Percentiles rank a stretch among this genome's conserved stretches.
phyloP scores from a whole-genome alignment of 73 alveolate genomes.

The Paramecium octaurelia region DNA sequence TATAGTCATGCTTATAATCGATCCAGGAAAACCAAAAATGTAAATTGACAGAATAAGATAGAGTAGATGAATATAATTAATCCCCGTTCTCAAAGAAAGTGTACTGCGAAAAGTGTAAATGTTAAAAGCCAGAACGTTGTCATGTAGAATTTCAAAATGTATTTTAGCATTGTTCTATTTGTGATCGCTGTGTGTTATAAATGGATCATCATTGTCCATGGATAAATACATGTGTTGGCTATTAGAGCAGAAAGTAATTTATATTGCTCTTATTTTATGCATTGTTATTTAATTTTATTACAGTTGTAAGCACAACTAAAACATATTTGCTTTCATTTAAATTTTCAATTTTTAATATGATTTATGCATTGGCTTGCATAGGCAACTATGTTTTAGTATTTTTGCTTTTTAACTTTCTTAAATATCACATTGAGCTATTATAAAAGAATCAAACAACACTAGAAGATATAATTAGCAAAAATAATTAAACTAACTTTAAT shows the following conservation, averaged over 20 bases:
- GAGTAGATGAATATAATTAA: not conserved
- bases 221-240: slow-evolving; percentile 67
- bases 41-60: not conserved
- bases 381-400: not conserved
- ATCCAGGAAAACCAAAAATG: slow-evolving; percentile 42
- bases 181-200: slow-evolving; percentile 60
- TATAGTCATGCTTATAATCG: not conserved
- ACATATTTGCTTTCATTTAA: not conserved
- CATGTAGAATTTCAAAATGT: slow-evolving; percentile 22
- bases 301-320: not conserved
- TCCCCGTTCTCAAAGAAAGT: not conserved
- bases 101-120: not conserved
- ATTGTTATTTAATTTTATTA: not conserved
- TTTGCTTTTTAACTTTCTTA: slow-evolving; percentile 1
- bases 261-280: slow-evolving; percentile 51
- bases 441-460: slow-evolving; percentile 39
- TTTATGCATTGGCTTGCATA: not conserved
- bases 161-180: slow-evolving; percentile 58
- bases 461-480: slow-evolving; percentile 28
- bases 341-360: not conserved
- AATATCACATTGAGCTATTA: slow-evolving; percentile 41
- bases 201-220: slow-evolving; percentile 74
- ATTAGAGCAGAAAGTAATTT: slow-evolving; percentile 49
- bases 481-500: not conserved
- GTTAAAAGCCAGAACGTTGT: slow-evolving; percentile 62